Conservation (phyloP, 305 asterid species). For the Solanum hybrid region DNA sequence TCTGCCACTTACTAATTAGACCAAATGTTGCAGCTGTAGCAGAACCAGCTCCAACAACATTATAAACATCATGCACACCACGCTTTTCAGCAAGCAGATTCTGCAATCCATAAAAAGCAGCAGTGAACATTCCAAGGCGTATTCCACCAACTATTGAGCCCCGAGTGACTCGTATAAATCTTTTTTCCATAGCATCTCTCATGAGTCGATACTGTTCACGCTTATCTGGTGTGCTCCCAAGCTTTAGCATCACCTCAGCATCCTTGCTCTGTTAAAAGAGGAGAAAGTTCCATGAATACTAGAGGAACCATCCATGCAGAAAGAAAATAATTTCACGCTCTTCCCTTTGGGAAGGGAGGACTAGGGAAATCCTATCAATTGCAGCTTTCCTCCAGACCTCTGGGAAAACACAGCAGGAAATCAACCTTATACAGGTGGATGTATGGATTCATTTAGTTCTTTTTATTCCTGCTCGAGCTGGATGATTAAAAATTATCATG, state of each 20-base stretch:
- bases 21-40: constrained; percentile 91
- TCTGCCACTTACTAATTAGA: constrained; percentile 53
- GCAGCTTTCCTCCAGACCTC: too few relatives aligned
- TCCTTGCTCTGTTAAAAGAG: constrained; percentile 70
- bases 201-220: constrained; percentile 87
- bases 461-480: too few relatives aligned
- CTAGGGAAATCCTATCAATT: too few relatives aligned
- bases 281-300: background rate
- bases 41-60: constrained; percentile 88
- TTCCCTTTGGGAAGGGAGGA: background rate
- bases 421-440: too few relatives aligned
- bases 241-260: constrained; percentile 92
- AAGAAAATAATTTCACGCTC: background rate
- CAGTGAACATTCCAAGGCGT: constrained; percentile 93
- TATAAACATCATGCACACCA: constrained; percentile 76
- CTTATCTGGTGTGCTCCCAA: constrained; percentile 87
- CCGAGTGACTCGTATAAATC: constrained; percentile 75
- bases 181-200: constrained; percentile 97
- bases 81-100: constrained; percentile 76
- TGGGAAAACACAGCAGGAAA: too few relatives aligned
- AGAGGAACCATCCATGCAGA: background rate
- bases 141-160: constrained; percentile 94
- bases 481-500: too few relatives aligned
- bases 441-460: too few relatives aligned
- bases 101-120: constrained; percentile 71